phyloP scores from a whole-genome alignment of 2,329 filamentous ascomycete genomes.

The Cercospora canescens region DNA sequence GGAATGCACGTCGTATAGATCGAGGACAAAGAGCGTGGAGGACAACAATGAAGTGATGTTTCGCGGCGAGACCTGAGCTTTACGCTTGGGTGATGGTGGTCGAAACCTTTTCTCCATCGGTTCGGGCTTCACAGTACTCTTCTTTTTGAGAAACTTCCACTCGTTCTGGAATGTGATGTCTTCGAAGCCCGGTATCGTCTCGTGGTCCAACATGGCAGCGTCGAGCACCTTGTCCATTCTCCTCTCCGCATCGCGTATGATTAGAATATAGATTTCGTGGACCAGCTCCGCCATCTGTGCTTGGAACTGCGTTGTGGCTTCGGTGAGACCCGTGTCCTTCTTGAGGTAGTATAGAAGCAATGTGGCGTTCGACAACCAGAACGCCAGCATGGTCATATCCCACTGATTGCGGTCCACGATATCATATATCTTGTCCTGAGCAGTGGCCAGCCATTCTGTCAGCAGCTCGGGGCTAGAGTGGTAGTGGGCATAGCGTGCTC shows the following conservation, averaged over 20 bases:
- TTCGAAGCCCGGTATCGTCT: constrained; percentile 96
- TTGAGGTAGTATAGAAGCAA: constrained; percentile 94
- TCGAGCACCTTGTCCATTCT: constrained; percentile 96
- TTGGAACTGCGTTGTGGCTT: constrained; percentile 85
- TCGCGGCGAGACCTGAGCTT: constrained; percentile 86
- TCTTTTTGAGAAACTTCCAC: constrained; percentile 95
- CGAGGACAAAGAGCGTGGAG: constrained; percentile 93
- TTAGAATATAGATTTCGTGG: constrained; percentile 97
- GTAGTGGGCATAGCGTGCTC: constrained; percentile 94
- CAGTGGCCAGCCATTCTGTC: constrained; percentile 74
- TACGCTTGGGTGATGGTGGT: constrained; percentile 88
- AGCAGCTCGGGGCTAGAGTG: constrained; percentile 86
- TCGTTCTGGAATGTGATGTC: constrained; percentile 97
- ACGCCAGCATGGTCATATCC: constrained; percentile 99
- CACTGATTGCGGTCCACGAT: constrained; percentile 95
- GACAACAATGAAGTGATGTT: constrained; percentile 95
- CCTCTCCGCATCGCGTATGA: constrained; percentile 92
- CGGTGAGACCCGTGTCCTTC: constrained; percentile 81
- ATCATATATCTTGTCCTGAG: constrained; percentile 95
- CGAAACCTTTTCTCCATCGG: constrained; percentile 87
- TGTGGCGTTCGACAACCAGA: constrained; percentile 98
- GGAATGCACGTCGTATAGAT: constrained; percentile 98
- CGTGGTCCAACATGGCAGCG: constrained; percentile 91
- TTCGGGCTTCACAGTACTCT: constrained; percentile 84
- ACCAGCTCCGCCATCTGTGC: constrained; percentile 90